These are phyloP conservation scores for Aspergillus jensenii DNA, from an alignment of 2,329 filamentous ascomycete genomes.

Conservation along the genomic window DNA sequence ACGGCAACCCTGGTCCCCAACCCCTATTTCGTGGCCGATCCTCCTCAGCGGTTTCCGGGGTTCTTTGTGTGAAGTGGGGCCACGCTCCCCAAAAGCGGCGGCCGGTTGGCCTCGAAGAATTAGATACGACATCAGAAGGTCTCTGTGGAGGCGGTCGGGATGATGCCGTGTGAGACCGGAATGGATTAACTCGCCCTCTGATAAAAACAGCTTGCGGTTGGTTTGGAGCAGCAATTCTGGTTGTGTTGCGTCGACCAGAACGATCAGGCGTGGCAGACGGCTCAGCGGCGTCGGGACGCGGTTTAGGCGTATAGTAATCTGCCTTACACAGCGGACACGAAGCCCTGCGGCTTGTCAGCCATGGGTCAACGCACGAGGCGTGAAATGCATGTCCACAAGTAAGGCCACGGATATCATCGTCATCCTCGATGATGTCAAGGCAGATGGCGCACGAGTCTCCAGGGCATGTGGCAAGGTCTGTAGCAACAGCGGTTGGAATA, in stretches of 20 bases:
- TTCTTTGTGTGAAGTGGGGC: neutral
- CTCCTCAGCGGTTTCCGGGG: neutral
- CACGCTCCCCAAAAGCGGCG: conserved; percentile 8
- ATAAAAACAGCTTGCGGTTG: conserved; percentile 37
- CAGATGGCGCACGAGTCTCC: conserved; percentile 97
- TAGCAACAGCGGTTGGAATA: conserved; percentile 77
- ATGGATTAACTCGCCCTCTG: conserved; percentile 31
- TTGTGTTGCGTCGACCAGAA: conserved; percentile 28
- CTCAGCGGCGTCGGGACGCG: conserved; percentile 61
- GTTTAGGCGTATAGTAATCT: conserved; percentile 95
- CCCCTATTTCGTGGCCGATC: neutral
- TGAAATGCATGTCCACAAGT: conserved; percentile 99
- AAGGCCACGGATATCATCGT: conserved; percentile 90
- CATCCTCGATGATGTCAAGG: conserved; percentile 88
- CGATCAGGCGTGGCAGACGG: conserved; percentile 29
- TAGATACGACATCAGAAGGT: conserved; percentile 16
- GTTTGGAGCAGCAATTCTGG: conserved; percentile 26
- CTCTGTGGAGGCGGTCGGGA: conserved; percentile 37
- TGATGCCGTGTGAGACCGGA: conserved; percentile 36
- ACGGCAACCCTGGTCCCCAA: neutral
- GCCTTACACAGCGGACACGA: conserved; percentile 98
- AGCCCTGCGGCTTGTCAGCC: conserved; percentile 89
- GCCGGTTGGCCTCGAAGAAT: neutral
- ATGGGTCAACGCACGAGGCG: conserved; percentile 90
- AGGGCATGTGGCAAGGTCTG: conserved; percentile 75